Conservation (phyloP, 192 early-diverging fungal species). For the Pilobolus umbonatus region DNA sequence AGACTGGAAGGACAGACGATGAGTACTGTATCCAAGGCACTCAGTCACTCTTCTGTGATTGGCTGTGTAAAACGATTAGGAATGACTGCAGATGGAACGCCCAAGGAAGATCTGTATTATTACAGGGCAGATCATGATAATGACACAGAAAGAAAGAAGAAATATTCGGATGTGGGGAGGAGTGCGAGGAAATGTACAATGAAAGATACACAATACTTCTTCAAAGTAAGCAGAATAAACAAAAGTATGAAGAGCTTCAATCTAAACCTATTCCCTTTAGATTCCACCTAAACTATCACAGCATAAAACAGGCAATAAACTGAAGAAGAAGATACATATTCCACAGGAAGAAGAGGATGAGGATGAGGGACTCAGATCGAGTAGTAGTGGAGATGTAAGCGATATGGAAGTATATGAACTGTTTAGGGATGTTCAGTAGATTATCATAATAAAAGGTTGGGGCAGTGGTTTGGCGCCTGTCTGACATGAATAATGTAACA, state of each 20-base stretch:
- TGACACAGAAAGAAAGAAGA: slow-evolving; percentile 36
- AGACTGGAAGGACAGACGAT: slow-evolving; percentile 21
- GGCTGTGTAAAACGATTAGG: slow-evolving; percentile 42
- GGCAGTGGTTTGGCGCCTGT: too few species aligned
- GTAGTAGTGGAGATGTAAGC: slow-evolving; percentile 16
- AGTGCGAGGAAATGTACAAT: slow-evolving; percentile 46
- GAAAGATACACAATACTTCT: slow-evolving; percentile 44
- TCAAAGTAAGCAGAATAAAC: slow-evolving; percentile 26
- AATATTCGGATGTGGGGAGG: slow-evolving; percentile 28
- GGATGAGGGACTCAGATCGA: slow-evolving; percentile 15
- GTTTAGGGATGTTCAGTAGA: slow-evolving; percentile 18
- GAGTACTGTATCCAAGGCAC: slow-evolving; percentile 17
- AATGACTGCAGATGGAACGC: slow-evolving; percentile 44
- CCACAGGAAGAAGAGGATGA: background rate
- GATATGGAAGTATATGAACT: slow-evolving; percentile 19
- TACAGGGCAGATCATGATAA: slow-evolving; percentile 42
- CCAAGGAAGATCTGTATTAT: slow-evolving; percentile 43
- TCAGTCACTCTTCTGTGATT: slow-evolving; percentile 29
- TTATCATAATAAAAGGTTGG: too few species aligned
- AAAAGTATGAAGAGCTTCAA: background rate
- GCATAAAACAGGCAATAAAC: slow-evolving; percentile 19
- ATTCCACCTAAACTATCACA: slow-evolving; percentile 46
- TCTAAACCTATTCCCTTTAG: slow-evolving; percentile 2
- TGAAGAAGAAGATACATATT: slow-evolving; percentile 2
- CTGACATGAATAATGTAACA: too few species aligned